These are phyloP conservation scores for Nemania sp. DNA, from an alignment of 2,329 filamentous ascomycete species.

Conservation along the genomic window DNA sequence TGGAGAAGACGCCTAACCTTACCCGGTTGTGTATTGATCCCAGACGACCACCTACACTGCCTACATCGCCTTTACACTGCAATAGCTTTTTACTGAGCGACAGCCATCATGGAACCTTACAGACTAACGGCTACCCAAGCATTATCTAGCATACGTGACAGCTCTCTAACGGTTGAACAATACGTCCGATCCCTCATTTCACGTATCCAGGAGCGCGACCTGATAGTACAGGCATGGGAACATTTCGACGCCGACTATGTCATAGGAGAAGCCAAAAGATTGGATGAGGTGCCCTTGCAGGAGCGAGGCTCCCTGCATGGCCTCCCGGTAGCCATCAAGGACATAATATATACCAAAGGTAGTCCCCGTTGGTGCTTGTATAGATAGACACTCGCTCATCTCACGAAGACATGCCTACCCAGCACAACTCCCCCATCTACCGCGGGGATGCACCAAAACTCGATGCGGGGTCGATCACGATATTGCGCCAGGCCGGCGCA, in stretches of 20 bases:
- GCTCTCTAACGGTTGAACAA: conserved; percentile 51
- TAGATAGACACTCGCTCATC: conserved; percentile 6
- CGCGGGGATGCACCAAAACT: conserved; percentile 48
- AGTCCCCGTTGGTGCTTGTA: background rate
- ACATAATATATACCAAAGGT: conserved; percentile 59
- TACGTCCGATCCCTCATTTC: conserved; percentile 51
- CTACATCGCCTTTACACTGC: no score
- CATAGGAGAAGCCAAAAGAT: conserved; percentile 50
- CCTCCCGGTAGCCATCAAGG: conserved; percentile 57
- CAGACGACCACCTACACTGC: no score
- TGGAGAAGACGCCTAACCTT: no score
- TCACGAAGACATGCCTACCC: conserved; percentile 54
- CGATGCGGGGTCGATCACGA: conserved; percentile 57
- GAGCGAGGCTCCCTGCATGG: conserved; percentile 58
- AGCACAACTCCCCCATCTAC: conserved; percentile 60
- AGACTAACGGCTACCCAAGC: conserved; percentile 50
- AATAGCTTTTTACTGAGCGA: background rate
- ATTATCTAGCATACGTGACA: conserved; percentile 44
- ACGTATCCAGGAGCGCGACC: conserved; percentile 48
- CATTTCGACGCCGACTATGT: conserved; percentile 50
- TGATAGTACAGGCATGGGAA: conserved; percentile 52
- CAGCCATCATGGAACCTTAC: conserved; percentile 38
- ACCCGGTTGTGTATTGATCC: no score
- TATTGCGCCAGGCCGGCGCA: conserved; percentile 59
- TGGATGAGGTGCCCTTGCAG: conserved; percentile 51